Evolutionary conservation across 2,329 filamentous ascomycete genomes (phyloP), one percentile per base, ranked within the genome.

Genomic region (Sporothrix globosa): DNA sequence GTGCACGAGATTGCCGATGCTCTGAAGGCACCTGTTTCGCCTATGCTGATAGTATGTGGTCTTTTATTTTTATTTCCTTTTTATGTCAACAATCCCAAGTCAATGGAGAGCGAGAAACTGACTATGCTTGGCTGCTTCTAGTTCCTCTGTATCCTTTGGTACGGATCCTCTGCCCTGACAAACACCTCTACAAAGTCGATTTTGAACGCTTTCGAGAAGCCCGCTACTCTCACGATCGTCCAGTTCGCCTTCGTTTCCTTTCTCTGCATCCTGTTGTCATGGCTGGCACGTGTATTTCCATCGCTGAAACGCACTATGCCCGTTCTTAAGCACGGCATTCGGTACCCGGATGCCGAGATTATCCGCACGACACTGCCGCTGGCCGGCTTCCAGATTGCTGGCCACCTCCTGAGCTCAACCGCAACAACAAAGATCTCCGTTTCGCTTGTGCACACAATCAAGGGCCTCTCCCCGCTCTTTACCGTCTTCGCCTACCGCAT

Each of bases 131-230:
- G 41, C 41, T 30, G 10, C 46, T n/a, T 10, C 39, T 46, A 97
- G 95, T 81, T 87, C 67, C 89, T 97, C 65, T 98, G 95, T 81
- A 82, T 94, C 71, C 82, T 95, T 77, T 98, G 96, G 96, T 99
- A 98, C 83, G 87, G 92, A 79, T 97, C 94, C 30, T 98, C 95
- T 56, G 96, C 96, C 73, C 84, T 98, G 75, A 97, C 96, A 73
- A 99, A 98, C 79, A 97, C 96, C 2, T 98, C 96, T 30, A 97
- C 96, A 68, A 99, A 99, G 82, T 92, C 95, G 21, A 99, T 99
- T 77, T 85, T 98, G 73, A 97, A 93, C 75, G 92, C 92, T 56
- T 92, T 97, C 74, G 89, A 92, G 71, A 96, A 93, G 80, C 95
- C 95, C 1, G 91, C 96, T 44, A 97, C 95, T 24, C 86, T 98